Base-by-base conservation (phyloP, 2,329 filamentous ascomycete species). In the Pseudopyrenochaeta lycopersici region DNA sequence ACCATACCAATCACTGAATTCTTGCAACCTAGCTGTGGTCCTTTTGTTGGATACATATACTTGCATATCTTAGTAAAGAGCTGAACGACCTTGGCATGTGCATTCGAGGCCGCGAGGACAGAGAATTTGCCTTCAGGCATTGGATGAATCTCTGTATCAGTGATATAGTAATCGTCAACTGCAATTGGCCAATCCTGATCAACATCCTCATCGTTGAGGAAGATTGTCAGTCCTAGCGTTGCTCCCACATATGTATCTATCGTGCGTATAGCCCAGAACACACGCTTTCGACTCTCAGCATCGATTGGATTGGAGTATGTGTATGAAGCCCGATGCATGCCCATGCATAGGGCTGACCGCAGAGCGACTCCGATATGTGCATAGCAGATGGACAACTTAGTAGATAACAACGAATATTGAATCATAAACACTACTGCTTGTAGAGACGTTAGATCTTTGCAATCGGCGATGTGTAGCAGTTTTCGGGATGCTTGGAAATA, bases 11-110 rank as follows among this genome's bases (percentile, higher is more conserved):
- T 82, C 36, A 81, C 78, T 10, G 77, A 67, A 39, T 71, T 66
- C 33, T 66, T 67, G 18, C 62, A n/a, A n/a, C n/a, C 74, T 45
- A 61, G 61, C 18, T 71, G 68, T 3, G 72, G 72, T 12, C 76
- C 77, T 64, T 87, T 86, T 52, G 86, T 82, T 0, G 85, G 85
- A 62, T 88, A 88, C 14, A 88, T 83, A 47, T 85, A 84, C 62
- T 81, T 82, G 35, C 87, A 83, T 33, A 87, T 85, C 68, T 88
- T 88, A 46, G 81, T 74, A 20, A 88, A 74, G 36, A 87, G 81
- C 29, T 79, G 76, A 4, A 84, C 79, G 18, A 88, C 75, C 39
- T 78, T 77, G 3, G 82, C 84, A 58, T 88, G 85, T 2, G 83
- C 82, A 66, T 87, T 88, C 52, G 81, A 81, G n/a, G 82, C 85